Conservation (phyloP, 257 asterid species). For the Coffea eugenioides region DNA sequence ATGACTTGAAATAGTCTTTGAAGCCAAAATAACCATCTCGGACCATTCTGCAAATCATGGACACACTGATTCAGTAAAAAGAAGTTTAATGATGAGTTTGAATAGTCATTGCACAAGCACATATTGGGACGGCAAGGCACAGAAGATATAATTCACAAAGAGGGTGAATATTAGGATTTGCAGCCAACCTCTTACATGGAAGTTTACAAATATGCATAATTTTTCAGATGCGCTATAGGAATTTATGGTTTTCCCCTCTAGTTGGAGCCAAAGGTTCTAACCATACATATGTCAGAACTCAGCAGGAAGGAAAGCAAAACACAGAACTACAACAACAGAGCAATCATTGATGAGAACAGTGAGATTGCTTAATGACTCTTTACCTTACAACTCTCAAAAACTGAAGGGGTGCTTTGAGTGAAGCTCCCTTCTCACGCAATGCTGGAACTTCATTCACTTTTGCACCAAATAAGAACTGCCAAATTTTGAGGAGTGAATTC, state of each 20-base stretch:
- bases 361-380: not conserved
- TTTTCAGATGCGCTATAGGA: not conserved
- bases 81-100: not conserved
- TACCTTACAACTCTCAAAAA: conserved; percentile 50
- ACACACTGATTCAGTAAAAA: not conserved
- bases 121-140: not conserved
- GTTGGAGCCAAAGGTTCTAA: too few relatives aligned
- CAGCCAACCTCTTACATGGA: not conserved
- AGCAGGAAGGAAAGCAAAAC: not conserved
- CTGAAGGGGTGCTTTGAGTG: conserved; percentile 36
- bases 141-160: not conserved
- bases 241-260: not conserved
- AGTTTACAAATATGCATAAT: not conserved
- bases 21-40: conserved; percentile 53
- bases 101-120: not conserved
- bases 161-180: not conserved
- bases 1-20: conserved; percentile 42
- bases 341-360: conserved; percentile 2
- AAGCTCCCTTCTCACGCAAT: conserved; percentile 38
- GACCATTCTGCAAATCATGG: conserved; percentile 40
- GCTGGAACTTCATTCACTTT: conserved; percentile 41
- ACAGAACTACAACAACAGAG: not conserved
- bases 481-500: not conserved
- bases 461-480: conserved; percentile 51
- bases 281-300: not conserved